Conservation (phyloP, 768 basidiomycete species). For the Hypholoma fasciculare region DNA sequence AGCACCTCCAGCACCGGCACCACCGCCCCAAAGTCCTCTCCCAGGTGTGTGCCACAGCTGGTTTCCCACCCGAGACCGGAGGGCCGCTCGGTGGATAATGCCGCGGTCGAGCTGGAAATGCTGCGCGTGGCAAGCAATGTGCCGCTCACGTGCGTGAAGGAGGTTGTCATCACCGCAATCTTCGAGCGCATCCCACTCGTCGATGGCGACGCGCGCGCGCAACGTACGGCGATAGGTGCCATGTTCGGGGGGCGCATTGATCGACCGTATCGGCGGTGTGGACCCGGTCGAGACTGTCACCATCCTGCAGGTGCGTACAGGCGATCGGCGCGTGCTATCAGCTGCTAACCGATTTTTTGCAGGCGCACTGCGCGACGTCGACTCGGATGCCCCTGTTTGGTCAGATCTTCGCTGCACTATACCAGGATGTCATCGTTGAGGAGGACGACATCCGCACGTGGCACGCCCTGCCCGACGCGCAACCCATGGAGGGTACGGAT, state of each 20-base stretch:
- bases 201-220: constrained; percentile 51
- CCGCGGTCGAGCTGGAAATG: constrained; percentile 92
- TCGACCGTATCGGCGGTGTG: constrained; percentile 79
- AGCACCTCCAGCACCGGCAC: no score
- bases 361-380: constrained; percentile 69
- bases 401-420: constrained; percentile 81
- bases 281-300: constrained; percentile 81
- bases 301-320: constrained; percentile 67
- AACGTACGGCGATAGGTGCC: constrained; percentile 63
- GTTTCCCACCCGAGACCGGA: no score
- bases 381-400: constrained; percentile 75
- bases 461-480: constrained; percentile 62
- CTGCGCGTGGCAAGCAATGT: constrained; percentile 97
- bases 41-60: no score
- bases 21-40: no score
- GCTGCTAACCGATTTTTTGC: not conserved
- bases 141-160: constrained; percentile 77
- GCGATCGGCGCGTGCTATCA: not conserved
- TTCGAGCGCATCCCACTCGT: constrained; percentile 70
- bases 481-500: constrained; percentile 37
- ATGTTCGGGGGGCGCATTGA: constrained; percentile 74
- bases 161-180: constrained; percentile 86
- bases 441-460: constrained; percentile 90
- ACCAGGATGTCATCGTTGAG: constrained; percentile 89
- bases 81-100: constrained; percentile 89